These are phyloP conservation scores for Auricularia sp. DNA, from an alignment of 768 basidiomycete species.

Conservation along the genomic window DNA sequence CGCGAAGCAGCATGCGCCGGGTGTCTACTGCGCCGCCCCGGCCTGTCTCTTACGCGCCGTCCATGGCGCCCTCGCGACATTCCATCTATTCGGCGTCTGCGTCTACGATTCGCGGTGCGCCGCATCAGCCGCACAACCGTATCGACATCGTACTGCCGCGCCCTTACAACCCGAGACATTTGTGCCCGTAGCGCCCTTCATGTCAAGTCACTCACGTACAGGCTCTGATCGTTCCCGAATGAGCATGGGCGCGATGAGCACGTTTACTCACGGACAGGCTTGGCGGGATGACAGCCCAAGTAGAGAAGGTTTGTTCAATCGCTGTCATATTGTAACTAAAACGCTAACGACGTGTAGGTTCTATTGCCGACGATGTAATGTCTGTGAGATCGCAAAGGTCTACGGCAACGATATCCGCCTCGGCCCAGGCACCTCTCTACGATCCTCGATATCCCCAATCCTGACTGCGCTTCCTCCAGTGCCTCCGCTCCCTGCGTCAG, in stretches of 20 bases:
- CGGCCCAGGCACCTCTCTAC: not conserved
- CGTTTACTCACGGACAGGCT: not conserved
- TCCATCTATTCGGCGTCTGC: not conserved
- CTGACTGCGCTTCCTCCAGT: not conserved
- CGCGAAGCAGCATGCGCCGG: not conserved
- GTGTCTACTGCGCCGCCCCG: not conserved
- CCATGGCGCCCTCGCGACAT: not conserved
- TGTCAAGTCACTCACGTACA: not conserved
- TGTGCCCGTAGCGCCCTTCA: not conserved
- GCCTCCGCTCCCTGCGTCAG: not conserved
- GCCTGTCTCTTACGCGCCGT: not conserved
- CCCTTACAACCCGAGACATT: constrained; percentile 44
- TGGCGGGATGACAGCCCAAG: not conserved
- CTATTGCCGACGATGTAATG: not conserved
- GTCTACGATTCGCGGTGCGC: constrained; percentile 37
- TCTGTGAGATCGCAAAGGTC: not conserved
- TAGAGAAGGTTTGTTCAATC: not conserved
- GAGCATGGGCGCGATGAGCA: not conserved
- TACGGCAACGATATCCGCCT: not conserved
- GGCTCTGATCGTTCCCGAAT: not conserved
- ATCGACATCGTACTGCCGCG: constrained; percentile 56
- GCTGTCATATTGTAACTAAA: not conserved
- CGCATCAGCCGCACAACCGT: constrained; percentile 50
- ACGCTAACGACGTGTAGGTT: not conserved
- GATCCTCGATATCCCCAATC: not conserved